phyloP scores from a whole-genome alignment of 2,329 filamentous ascomycete species.

The Fusarium proliferatum region DNA sequence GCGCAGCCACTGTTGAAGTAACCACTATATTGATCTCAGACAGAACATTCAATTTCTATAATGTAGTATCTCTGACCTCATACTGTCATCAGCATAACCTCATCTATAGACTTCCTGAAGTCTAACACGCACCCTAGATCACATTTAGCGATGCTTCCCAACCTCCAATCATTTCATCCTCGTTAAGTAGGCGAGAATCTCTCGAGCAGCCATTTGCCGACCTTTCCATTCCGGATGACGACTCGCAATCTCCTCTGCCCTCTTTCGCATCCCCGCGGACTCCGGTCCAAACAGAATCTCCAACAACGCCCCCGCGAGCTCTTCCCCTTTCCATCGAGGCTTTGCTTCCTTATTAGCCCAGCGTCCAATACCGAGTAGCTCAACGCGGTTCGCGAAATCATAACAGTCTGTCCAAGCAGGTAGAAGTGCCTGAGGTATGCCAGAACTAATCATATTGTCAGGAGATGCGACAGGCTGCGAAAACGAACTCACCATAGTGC shows the following conservation, averaged over 20 bases:
- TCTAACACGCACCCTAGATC: no score
- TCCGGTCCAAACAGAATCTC: not conserved
- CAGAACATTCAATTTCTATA: not conserved
- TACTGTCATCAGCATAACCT: not conserved
- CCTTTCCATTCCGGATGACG: not conserved
- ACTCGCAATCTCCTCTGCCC: not conserved
- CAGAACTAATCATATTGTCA: not conserved
- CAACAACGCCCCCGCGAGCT: not conserved
- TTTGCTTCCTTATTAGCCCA: not conserved
- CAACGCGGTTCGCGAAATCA: not conserved
- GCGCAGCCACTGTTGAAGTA: no score
- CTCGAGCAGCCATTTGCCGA: not conserved
- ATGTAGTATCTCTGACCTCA: not conserved
- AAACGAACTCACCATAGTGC: not conserved
- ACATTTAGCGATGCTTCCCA: no score
- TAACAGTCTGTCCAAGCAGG: not conserved
- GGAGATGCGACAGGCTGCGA: no score
- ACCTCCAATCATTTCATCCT: not conserved
- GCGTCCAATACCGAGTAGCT: not conserved
- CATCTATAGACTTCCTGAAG: not conserved
- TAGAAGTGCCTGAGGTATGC: not conserved
- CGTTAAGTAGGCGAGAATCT: rapidly evolving
- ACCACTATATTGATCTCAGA: not conserved
- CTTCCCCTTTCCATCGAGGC: not conserved
- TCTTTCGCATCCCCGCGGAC: not conserved